Conservation (phyloP, 2,329 filamentous ascomycete species). For the Monilinia vaccinii-corymbosi region DNA sequence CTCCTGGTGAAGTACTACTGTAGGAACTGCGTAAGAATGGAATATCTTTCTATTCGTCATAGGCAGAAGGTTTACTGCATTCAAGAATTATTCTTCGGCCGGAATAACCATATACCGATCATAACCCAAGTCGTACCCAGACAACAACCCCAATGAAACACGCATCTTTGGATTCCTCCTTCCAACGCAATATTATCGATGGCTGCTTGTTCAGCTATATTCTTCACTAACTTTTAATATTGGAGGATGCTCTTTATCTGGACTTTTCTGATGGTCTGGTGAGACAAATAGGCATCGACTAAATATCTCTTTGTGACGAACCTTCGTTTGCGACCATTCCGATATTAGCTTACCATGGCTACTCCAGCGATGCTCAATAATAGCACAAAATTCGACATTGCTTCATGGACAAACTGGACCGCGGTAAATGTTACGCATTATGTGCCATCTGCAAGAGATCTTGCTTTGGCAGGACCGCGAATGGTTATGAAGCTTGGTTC, state of each 20-base stretch:
- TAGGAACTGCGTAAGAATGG: no score
- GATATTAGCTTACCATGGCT: conserved; percentile 17
- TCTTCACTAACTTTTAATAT: neutral
- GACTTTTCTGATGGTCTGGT: conserved; percentile 2
- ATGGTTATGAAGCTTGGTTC: conserved; percentile 60
- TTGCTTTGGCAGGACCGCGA: conserved; percentile 60
- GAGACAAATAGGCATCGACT: conserved; percentile 6
- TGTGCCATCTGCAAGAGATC: conserved; percentile 56
- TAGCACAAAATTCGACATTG: conserved; percentile 35
- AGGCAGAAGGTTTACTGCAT: no score
- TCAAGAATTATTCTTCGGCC: neutral
- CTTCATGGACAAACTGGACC: conserved; percentile 45
- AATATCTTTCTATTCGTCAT: no score
- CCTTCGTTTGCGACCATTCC: neutral
- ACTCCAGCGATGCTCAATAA: conserved; percentile 18
- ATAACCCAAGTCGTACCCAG: neutral
- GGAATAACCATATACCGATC: neutral
- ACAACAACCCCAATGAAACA: neutral
- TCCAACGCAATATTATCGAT: neutral
- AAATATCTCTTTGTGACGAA: conserved; percentile 6
- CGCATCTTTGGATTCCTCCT: neutral
- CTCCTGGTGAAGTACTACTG: no score
- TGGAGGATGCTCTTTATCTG: conserved; percentile 9
- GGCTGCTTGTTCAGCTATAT: neutral
- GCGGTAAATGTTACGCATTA: conserved; percentile 45